Percentiles rank a stretch among this genome's conserved stretches.
These are phyloP conservation scores for Pascua sp. DNA, from an alignment of 1,284 basidiomycete species.

Conservation along the genomic window DNA sequence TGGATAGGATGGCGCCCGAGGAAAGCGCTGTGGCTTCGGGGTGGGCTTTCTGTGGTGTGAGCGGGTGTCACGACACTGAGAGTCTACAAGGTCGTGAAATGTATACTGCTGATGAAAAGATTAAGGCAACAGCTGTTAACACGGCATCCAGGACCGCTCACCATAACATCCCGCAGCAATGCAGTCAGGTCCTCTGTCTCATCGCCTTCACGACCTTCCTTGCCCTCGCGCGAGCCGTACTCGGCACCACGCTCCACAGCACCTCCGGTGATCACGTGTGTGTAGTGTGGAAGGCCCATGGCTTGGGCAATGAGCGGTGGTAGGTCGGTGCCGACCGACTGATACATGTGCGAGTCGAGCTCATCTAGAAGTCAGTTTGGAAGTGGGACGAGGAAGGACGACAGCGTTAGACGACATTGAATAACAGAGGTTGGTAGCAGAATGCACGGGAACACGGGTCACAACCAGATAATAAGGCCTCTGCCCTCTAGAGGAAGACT, in stretches of 20 bases:
- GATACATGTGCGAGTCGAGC: constrained; percentile 97
- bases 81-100: no score
- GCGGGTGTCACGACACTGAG: no score
- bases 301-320: constrained; percentile 83
- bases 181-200: constrained; percentile 92
- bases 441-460: no score
- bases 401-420: not conserved
- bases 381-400: not conserved
- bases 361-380: constrained; percentile 63
- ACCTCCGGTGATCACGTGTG: constrained; percentile 72
- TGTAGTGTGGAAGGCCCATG: constrained; percentile 80
- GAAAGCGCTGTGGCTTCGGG: constrained; percentile 84
- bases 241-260: constrained; percentile 78
- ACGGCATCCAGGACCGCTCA: constrained; percentile 39
- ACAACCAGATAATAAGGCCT: no score
- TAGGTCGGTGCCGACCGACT: constrained; percentile 94
- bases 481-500: no score
- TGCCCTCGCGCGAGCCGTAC: constrained; percentile 62
- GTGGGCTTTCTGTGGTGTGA: constrained; percentile 59
- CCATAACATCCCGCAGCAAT: constrained; percentile 76
- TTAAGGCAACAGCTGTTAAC: not conserved
- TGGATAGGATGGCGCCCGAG: constrained; percentile 94
- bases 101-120: no score
- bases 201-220: constrained; percentile 66
- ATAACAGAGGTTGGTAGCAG: no score